Conservation (phyloP, 108 stramenopile species). For the Cylindrotheca fusiformis region DNA sequence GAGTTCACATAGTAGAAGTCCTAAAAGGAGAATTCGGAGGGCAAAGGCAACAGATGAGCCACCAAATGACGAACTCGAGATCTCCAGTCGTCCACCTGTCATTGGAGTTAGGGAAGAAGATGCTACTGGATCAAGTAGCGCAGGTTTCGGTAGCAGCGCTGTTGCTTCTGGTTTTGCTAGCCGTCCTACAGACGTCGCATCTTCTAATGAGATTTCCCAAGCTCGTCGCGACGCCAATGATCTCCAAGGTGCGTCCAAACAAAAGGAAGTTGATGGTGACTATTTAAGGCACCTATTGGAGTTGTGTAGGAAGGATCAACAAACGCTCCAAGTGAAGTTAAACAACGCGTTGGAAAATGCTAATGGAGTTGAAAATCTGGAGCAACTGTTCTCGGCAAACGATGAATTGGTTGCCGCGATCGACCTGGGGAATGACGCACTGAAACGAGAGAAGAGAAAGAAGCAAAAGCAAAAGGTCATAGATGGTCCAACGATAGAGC, state of each 20-base stretch:
- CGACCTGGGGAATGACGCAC: slow-evolving; percentile 15
- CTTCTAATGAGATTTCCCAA: slow-evolving; percentile 1
- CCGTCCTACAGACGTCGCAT: not conserved
- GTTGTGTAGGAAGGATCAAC: slow-evolving; percentile 26
- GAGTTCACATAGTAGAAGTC: too few species aligned
- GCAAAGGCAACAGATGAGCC: too few species aligned
- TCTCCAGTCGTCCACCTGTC: too few species aligned
- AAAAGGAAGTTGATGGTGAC: slow-evolving; percentile 6
- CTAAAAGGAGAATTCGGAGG: too few species aligned
- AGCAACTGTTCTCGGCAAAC: slow-evolving; percentile 36
- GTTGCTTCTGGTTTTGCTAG: not conserved
- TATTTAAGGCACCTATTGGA: slow-evolving; percentile 16
- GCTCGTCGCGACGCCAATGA: slow-evolving; percentile 9
- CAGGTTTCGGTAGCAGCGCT: not conserved
- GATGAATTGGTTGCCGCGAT: slow-evolving; percentile 33
- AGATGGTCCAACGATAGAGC: slow-evolving; percentile 34
- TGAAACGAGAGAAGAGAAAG: slow-evolving; percentile 19
- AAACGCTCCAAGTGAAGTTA: slow-evolving; percentile 25
- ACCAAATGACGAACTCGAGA: too few species aligned
- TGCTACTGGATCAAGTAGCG: too few species aligned
- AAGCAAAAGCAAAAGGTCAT: slow-evolving; percentile 9
- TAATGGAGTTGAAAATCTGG: slow-evolving; percentile 20
- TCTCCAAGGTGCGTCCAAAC: slow-evolving; percentile 1
- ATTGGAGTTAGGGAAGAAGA: too few species aligned
- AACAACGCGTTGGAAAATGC: slow-evolving; percentile 26